phyloP scores from a whole-genome alignment of 2,329 filamentous ascomycete species.

The Venturiaceae sp. region DNA sequence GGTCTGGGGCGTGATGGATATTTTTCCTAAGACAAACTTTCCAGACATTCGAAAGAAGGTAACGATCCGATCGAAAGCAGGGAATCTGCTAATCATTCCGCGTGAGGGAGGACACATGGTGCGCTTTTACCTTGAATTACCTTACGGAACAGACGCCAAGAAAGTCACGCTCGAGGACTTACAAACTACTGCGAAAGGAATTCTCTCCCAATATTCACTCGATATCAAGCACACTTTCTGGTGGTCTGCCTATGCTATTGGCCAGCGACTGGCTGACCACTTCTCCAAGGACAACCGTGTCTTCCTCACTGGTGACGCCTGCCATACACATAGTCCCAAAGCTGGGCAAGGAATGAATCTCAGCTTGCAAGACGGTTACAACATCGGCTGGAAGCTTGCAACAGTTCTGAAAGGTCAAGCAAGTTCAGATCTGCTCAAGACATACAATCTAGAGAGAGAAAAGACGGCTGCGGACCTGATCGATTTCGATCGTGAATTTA shows the following conservation, averaged over 20 bases:
- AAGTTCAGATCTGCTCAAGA: conserved; percentile 33
- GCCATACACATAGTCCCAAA: conserved; percentile 49
- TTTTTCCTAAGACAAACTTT: conserved; percentile 47
- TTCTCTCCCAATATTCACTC: conserved; percentile 57
- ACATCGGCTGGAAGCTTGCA: conserved; percentile 48
- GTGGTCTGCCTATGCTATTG: conserved; percentile 57
- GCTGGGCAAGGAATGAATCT: conserved; percentile 66
- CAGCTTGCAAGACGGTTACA: conserved; percentile 56
- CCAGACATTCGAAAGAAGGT: conserved; percentile 23
- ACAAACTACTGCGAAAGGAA: conserved; percentile 52
- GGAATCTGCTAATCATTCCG: conserved; percentile 56
- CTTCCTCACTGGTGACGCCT: conserved; percentile 62
- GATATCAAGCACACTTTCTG: conserved; percentile 55
- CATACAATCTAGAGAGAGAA: conserved; percentile 45
- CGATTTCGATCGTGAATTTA: conserved; percentile 39
- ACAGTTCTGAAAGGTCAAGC: conserved; percentile 29
- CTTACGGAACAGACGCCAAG: conserved; percentile 37
- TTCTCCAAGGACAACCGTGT: conserved; percentile 50
- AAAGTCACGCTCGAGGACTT: conserved; percentile 56
- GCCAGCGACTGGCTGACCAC: conserved; percentile 50
- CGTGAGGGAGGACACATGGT: conserved; percentile 52
- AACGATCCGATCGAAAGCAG: conserved; percentile 46
- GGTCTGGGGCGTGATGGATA: conserved; percentile 38
- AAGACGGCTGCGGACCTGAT: conserved; percentile 58
- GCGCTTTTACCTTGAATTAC: conserved; percentile 53